phyloP scores from a whole-genome alignment of 1,139 yeast genomes.

The Candida sp. region DNA sequence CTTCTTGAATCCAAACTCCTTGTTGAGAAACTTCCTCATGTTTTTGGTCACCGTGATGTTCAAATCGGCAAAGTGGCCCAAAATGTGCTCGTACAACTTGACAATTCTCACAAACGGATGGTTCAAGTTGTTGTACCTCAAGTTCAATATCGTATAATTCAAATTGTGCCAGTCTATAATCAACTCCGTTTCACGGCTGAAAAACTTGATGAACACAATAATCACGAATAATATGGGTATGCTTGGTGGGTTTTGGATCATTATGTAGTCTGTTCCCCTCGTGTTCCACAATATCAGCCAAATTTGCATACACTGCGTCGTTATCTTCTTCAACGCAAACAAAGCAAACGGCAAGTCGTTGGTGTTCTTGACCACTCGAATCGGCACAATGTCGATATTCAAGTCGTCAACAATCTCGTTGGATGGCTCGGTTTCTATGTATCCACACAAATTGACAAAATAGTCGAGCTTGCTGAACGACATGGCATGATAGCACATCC shows the following conservation, averaged over 20 bases:
- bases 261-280: slow-evolving; percentile 68
- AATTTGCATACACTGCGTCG: slow-evolving; percentile 55
- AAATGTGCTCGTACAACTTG: slow-evolving; percentile 56
- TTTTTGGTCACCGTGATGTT: slow-evolving; percentile 83
- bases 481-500: slow-evolving; percentile 91
- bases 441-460: slow-evolving; percentile 86
- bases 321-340: slow-evolving; percentile 65
- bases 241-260: slow-evolving; percentile 94
- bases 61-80: slow-evolving; percentile 61
- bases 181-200: slow-evolving; percentile 63
- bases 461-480: slow-evolving; percentile 75
- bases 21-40: slow-evolving; percentile 65
- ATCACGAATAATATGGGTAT: slow-evolving; percentile 78
- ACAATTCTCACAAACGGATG: slow-evolving; percentile 71
- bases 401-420: slow-evolving; percentile 51
- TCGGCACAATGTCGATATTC: slow-evolving; percentile 54
- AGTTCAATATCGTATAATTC: slow-evolving; percentile 81
- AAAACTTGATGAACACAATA: slow-evolving; percentile 54
- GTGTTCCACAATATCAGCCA: slow-evolving; percentile 46
- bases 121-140: slow-evolving; percentile 55
- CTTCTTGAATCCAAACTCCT: slow-evolving; percentile 53
- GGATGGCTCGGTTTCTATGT: slow-evolving; percentile 64
- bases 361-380: slow-evolving; percentile 50
- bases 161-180: slow-evolving; percentile 97
- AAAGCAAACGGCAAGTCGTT: slow-evolving; percentile 54